Evolutionary conservation across 345 rosid species (phyloP).

Genomic region (Zanthoxylum bungeanum): DNA sequence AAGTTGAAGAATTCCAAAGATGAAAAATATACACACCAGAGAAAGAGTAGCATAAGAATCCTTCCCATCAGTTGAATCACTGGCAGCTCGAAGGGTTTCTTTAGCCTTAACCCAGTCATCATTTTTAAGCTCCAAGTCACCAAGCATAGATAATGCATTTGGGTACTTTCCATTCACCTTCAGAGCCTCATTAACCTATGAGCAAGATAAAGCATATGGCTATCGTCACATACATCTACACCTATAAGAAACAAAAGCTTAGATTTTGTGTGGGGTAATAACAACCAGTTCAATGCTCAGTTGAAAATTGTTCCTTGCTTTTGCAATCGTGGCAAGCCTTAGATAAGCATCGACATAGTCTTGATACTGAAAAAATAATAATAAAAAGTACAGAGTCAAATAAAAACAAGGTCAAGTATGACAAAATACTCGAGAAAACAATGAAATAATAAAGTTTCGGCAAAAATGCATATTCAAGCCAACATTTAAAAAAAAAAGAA

Average conservation of each 20-base stretch:
- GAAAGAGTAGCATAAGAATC: conserved; percentile 92
- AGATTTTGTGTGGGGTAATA: conserved; percentile 8
- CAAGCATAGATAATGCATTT: conserved; percentile 91
- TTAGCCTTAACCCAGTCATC: conserved; percentile 99
- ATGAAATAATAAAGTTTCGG: background rate
- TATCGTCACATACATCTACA: conserved; percentile 15
- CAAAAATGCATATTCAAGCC: background rate
- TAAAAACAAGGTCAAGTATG: background rate
- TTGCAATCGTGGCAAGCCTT: conserved; percentile 93
- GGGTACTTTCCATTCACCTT: conserved; percentile 84
- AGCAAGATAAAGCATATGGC: background rate
- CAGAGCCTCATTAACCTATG: conserved; percentile 83
- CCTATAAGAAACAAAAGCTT: background rate
- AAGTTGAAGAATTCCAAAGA: background rate
- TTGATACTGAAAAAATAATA: conserved; percentile 62
- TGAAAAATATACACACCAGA: conserved; percentile 49
- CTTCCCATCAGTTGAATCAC: conserved; percentile 91
- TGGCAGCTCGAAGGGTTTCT: conserved; percentile 94
- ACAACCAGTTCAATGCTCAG: conserved; percentile 93
- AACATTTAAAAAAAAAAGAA: background rate
- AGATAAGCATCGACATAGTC: conserved; percentile 87
- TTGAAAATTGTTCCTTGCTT: conserved; percentile 82
- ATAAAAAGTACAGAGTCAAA: conserved; percentile 17
- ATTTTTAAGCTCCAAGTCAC: conserved; percentile 96
- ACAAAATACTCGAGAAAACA: conserved; percentile 2